Evolutionary conservation across 306 rosid genomes (phyloP).

Genomic region (Sechiopsis laciniata): DNA sequence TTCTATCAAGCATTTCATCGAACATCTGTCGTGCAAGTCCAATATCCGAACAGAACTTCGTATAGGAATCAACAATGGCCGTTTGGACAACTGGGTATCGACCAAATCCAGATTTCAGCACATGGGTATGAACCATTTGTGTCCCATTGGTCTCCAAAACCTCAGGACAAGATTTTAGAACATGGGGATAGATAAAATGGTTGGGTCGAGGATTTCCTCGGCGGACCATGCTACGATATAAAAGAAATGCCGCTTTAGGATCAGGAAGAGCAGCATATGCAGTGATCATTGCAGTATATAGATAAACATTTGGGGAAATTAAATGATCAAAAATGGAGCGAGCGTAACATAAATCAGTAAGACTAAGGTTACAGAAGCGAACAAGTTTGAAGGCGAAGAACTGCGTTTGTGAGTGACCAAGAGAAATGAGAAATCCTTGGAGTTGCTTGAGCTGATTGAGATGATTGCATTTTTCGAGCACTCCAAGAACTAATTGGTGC

Average conservation of each 20-base stretch:
- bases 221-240: constrained; percentile 49
- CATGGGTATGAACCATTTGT: constrained; percentile 42
- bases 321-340: constrained; percentile 49
- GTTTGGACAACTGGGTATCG: constrained; percentile 57
- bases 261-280: constrained; percentile 47
- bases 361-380: constrained; percentile 49
- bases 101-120: constrained; percentile 54
- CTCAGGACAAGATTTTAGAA: constrained; percentile 40
- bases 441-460: constrained; percentile 62
- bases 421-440: constrained; percentile 42
- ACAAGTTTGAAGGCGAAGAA: constrained; percentile 68
- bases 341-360: constrained; percentile 49
- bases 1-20: constrained; percentile 59
- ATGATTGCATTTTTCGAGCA: constrained; percentile 42
- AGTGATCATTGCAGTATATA: constrained; percentile 65
- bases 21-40: constrained; percentile 44
- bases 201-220: constrained; percentile 34
- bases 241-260: constrained; percentile 29
- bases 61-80: constrained; percentile 49
- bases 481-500: constrained; percentile 31
- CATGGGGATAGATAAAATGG: constrained; percentile 58
- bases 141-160: constrained; percentile 29
- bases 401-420: constrained; percentile 62
- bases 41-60: constrained; percentile 28
- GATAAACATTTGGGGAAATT: constrained; percentile 47